Base-by-base conservation (phyloP, 805 yeast species). In the Starmera amethionina region DNA sequence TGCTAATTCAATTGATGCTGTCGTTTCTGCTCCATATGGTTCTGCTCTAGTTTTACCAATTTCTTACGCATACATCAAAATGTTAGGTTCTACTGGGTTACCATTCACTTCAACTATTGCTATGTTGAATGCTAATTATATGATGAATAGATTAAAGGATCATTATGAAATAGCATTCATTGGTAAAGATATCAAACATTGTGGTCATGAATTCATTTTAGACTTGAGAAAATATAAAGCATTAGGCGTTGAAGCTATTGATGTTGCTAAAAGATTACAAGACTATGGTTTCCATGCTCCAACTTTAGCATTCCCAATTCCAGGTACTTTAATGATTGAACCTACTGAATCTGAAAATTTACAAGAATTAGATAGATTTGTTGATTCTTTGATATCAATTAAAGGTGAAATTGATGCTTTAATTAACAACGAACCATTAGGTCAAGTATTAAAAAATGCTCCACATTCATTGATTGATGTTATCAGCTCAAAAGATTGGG, bases 221-320 rank as follows among this genome's bases (percentile, higher is more conserved):
- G 98, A 93, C 61, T 68, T 89, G 48, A 77, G 97, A 60, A 85
- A 80, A 30, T 86, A 81, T 68, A 88, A 89, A 63, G 61, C 73
- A 2, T 48, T 69, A 25, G 95, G 95, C 18, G 70, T 90, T 40
- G 97, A 93, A 65, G 97, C 97, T 16, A 86, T 90, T 51, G 98
- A 93, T 60, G 79, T 93, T 44, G 97, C 98, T 42, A 93, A 93
- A 69, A 78, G 98, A 63, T 72, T 93, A 45, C 97, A 93, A 65
- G 98, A 93, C 65, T 93, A 90, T 60, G 96, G 97, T 1, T 93
- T 93, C 77, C 98, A 93, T 63, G 96, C 96, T 1, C 98, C 98
- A 46, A 93, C 98, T 22, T 80, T 93, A 85, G 93, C 97, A 3
- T 93, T 93, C 85, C 98, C 98, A 9, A 95, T 93, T 39, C 90